Conservation (phyloP, 1,139 yeast genomes). For the Torulaspora globosa region DNA sequence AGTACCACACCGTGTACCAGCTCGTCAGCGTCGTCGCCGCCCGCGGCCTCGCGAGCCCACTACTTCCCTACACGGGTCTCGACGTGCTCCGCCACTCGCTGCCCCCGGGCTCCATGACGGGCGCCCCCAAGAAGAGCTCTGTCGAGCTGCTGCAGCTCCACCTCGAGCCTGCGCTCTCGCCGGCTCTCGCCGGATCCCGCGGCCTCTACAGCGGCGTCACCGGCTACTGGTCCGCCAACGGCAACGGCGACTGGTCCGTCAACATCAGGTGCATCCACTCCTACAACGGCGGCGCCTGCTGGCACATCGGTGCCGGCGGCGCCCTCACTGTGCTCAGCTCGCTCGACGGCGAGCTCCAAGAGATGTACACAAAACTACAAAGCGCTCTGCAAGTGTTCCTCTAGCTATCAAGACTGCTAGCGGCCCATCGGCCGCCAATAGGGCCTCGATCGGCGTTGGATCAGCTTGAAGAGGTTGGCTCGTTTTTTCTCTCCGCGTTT, state of each 20-base stretch:
- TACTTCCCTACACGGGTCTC: constrained; percentile 54
- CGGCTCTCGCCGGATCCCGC: constrained; percentile 46
- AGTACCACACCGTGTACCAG: constrained; percentile 85
- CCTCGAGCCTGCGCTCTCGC: constrained; percentile 37
- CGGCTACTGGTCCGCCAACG: constrained; percentile 91
- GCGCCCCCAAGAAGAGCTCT: constrained; percentile 94
- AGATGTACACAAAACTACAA: constrained; percentile 74
- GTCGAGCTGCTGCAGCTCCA: constrained; percentile 68
- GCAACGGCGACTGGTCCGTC: constrained; percentile 94
- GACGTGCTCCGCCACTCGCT: constrained; percentile 74
- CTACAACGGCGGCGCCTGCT: constrained; percentile 46
- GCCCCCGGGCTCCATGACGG: constrained; percentile 99
- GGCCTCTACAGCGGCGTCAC: constrained; percentile 93
- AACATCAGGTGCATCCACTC: constrained; percentile 79
- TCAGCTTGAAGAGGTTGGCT: too few species aligned
- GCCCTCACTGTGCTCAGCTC: constrained; percentile 91
- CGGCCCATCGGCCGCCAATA: too few species aligned
- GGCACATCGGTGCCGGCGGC: constrained; percentile 98
- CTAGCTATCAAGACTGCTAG: neutral
- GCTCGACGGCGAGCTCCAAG: constrained; percentile 82
- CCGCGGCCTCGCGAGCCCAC: constrained; percentile 36
- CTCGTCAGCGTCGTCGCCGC: constrained; percentile 88
- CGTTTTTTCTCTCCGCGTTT: too few species aligned
- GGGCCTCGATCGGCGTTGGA: too few species aligned
- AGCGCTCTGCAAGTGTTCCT: constrained; percentile 69